phyloP scores from a whole-genome alignment of 805 yeast genomes.

The Candida sphagnicola region DNA sequence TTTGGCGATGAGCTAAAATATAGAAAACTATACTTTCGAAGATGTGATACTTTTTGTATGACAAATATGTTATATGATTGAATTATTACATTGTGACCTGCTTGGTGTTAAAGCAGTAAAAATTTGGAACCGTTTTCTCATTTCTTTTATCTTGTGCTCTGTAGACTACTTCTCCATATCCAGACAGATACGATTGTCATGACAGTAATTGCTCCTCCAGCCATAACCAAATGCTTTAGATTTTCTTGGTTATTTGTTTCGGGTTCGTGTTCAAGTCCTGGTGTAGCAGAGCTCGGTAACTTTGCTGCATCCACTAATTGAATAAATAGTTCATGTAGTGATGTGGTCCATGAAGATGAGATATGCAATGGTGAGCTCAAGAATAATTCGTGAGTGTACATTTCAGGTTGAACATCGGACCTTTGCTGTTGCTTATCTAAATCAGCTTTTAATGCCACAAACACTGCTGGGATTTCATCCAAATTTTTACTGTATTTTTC shows the following conservation, averaged over 20 bases:
- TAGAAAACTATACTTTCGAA: not conserved
- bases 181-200: slow-evolving; percentile 61
- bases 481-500: slow-evolving; percentile 53
- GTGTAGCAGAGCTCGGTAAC: slow-evolving; percentile 72
- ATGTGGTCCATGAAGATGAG: slow-evolving; percentile 85
- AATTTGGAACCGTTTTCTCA: no score
- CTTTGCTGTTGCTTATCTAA: slow-evolving; percentile 94
- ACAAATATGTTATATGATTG: no score
- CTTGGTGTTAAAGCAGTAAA: no score
- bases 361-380: slow-evolving; percentile 86
- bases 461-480: slow-evolving; percentile 70
- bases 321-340: slow-evolving; percentile 77
- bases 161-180: slow-evolving; percentile 49
- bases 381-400: slow-evolving; percentile 61
- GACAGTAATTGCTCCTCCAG: slow-evolving; percentile 68
- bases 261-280: slow-evolving; percentile 60
- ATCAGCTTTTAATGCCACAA: slow-evolving; percentile 93
- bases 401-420: slow-evolving; percentile 81
- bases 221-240: slow-evolving; percentile 52
- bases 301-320: slow-evolving; percentile 88
- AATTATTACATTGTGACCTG: no score
- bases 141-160: slow-evolving; percentile 17
- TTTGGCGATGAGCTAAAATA: slow-evolving; percentile 12
- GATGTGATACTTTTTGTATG: no score
- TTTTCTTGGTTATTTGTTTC: slow-evolving; percentile 51